Percentiles rank a stretch among this genome's conserved stretches.
Conservation (phyloP, 2,329 filamentous ascomycete genomes). For the Curvularia spicifera region DNA sequence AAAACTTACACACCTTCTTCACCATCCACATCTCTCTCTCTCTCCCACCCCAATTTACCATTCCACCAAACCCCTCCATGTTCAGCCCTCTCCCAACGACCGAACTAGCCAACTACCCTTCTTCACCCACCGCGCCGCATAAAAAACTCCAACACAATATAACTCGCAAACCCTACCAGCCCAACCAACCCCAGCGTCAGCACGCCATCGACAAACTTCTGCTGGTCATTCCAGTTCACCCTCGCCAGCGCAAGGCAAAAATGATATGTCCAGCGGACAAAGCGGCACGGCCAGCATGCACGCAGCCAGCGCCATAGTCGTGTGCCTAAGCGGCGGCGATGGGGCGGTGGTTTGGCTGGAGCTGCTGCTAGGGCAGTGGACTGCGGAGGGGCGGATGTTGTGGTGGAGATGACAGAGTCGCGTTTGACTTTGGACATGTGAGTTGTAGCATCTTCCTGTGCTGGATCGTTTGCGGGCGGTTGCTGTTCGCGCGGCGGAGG, state of each 20-base stretch:
- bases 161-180: slow-evolving; percentile 22
- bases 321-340: no score
- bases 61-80: no score
- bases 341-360: background rate
- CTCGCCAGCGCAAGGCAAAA: slow-evolving; percentile 20
- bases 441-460: no score
- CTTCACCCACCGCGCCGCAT: no score
- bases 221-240: slow-evolving; percentile 12
- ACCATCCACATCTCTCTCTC: no score
- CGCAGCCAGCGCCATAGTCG: background rate
- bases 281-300: slow-evolving; percentile 36
- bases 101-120: no score
- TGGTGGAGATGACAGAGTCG: slow-evolving; percentile 22
- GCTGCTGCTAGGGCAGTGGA: background rate
- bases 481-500: no score
- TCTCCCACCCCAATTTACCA: no score
- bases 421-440: slow-evolving; percentile 11
- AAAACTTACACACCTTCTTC: no score
- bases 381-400: background rate
- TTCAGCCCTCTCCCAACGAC: no score
- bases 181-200: slow-evolving; percentile 19
- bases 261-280: slow-evolving; percentile 17
- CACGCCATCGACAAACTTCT: slow-evolving; percentile 22
- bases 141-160: slow-evolving; percentile 13
- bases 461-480: background rate